Evolutionary conservation across 2,329 filamentous ascomycete genomes (phyloP).

Genomic region (Paecilomyces variotii): DNA sequence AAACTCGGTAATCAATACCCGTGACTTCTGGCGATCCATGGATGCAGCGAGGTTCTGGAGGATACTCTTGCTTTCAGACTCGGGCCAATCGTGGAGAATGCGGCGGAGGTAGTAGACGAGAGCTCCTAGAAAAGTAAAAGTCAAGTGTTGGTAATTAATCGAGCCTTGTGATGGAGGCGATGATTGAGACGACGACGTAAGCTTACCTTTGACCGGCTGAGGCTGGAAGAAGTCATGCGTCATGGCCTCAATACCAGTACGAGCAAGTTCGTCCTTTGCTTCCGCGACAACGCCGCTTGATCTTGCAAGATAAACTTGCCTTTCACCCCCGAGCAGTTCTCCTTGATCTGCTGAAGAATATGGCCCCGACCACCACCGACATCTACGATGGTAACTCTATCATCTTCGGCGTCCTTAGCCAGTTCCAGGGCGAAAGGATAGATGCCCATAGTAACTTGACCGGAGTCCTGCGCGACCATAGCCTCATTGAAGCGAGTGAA

Average conservation of each 20-base stretch:
- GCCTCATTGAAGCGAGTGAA: conserved; percentile 9
- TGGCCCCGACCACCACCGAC: conserved; percentile 14
- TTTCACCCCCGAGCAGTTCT: conserved; percentile 4
- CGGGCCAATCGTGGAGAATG: conserved; percentile 22
- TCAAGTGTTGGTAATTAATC: not conserved
- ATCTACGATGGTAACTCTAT: conserved; percentile 13
- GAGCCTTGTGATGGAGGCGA: not conserved
- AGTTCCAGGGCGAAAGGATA: conserved; percentile 12
- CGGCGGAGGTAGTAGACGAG: conserved; percentile 24
- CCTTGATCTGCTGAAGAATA: conserved; percentile 8
- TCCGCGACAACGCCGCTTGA: conserved; percentile 8
- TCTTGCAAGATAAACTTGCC: conserved; percentile 18
- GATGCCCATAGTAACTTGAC: conserved; percentile 12
- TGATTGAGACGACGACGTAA: too few species aligned
- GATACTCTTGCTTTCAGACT: conserved; percentile 10
- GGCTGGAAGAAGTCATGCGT: conserved; percentile 14
- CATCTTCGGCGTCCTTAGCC: conserved; percentile 2
- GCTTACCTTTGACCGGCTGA: conserved; percentile 14
- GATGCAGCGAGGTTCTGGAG: conserved; percentile 13
- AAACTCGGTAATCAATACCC: conserved; percentile 19
- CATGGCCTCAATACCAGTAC: conserved; percentile 10
- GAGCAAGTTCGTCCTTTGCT: conserved; percentile 5
- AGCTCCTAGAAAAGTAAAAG: conserved; percentile 9
- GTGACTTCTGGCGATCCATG: conserved; percentile 12
- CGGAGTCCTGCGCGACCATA: conserved; percentile 9